A percentile compares a stretch with the other conserved stretches of the same genome.
Evolutionary conservation across 73 alveolate species (phyloP).

Genomic region (Diophrys appendiculata): DNA sequence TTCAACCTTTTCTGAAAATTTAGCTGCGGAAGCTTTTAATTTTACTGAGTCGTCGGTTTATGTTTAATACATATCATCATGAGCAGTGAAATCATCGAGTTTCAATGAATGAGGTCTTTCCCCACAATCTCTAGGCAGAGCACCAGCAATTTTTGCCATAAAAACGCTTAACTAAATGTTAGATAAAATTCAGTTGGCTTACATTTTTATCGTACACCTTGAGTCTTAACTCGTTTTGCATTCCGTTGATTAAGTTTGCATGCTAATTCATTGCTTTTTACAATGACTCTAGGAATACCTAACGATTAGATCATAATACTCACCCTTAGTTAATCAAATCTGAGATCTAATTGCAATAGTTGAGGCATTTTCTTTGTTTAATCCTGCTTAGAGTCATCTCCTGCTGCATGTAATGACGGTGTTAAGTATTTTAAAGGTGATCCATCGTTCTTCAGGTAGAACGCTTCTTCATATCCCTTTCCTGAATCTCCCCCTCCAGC

Average conservation of each 20-base stretch:
- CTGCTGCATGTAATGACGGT: not conserved
- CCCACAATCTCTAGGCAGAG: slow-evolving; percentile 64
- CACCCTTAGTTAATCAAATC: slow-evolving; percentile 15
- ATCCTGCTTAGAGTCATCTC: not conserved
- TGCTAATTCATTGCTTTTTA: slow-evolving; percentile 10
- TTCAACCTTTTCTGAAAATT: slow-evolving; percentile 50
- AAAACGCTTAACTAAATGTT: slow-evolving; percentile 8
- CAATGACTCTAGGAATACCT: slow-evolving; percentile 9
- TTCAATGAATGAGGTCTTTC: slow-evolving; percentile 61
- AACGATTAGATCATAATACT: not conserved
- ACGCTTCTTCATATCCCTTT: slow-evolving; percentile 10
- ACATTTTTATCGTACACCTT: not conserved
- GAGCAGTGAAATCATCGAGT: slow-evolving; percentile 17
- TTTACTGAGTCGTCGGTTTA: slow-evolving; percentile 9
- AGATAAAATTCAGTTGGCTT: not conserved
- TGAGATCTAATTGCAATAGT: not conserved
- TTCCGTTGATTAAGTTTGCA: not conserved
- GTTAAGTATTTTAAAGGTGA: slow-evolving; percentile 1
- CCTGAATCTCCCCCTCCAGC: slow-evolving; percentile 5
- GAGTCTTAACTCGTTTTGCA: not conserved
- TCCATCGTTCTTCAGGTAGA: slow-evolving; percentile 9
- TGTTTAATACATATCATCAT: not conserved
- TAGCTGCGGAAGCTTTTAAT: slow-evolving; percentile 27
- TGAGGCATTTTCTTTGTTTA: not conserved
- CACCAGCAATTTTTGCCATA: slow-evolving; percentile 35